Base-by-base conservation (phyloP, 2,329 filamentous ascomycete genomes). In the Phialocephala subalpina region DNA sequence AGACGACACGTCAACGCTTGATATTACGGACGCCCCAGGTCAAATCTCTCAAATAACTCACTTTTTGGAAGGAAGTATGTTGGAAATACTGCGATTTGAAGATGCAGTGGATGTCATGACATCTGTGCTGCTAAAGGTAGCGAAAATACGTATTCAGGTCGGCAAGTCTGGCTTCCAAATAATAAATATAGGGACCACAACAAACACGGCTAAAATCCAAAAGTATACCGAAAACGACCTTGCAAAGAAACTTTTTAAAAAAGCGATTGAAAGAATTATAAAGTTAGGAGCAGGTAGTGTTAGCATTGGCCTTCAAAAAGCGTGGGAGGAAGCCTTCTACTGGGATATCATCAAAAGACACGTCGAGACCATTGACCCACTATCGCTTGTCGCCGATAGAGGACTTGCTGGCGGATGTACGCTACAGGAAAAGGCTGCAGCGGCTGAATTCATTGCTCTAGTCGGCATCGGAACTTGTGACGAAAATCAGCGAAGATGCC, bases 41-140 rank as follows among this genome's bases (percentile, higher is more conserved):
- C 52, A 45, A 62, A 62, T 62, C 35, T 62, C 49, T 62, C n/a
- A 62, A 62, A 62, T 49, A 62, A 62, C 49, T 57, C 35, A 62
- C 60, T 57, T 62, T 62, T 62, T 57, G 20, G n/a, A 60, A 60
- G 45, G 62, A 59, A 45, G 45, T 60, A 60, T 64, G 25, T 64
- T 60, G n/a, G 56, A 64, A 56, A 64, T 64, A 64, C 57, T 64
- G 47, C 57, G 35, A 60, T 57, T 45, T 60, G 35, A 64, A 64
- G 42, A 64, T 64, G 57, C 47, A 55, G 45, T 64, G 18, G 56
- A 64, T 56, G 18, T 60, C 20, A 64, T 64, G 33, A 64, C 57
- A 59, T 60, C 56, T 60, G 36, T 64, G 33, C 57, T 64, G 25
- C 57, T 64, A 45, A 64, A 59, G 42, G 49, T 60, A n/a, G 62